Conservation (phyloP, 164 flowering plant genomes). For the Nymphaea colorata region DNA sequence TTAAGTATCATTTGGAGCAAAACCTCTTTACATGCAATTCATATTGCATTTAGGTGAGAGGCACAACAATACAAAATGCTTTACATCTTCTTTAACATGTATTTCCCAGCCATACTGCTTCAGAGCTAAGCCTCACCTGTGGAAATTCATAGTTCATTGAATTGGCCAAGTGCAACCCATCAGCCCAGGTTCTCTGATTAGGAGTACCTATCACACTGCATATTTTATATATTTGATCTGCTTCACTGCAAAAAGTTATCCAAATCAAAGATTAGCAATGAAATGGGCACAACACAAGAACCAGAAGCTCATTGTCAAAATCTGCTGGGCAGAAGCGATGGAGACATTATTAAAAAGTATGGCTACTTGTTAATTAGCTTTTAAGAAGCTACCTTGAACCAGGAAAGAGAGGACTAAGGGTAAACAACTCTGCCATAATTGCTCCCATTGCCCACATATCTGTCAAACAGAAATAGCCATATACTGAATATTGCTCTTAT, state of each 20-base stretch:
- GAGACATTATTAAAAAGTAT: no score
- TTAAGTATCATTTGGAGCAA: no score
- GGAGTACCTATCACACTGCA: slow-evolving; percentile 86
- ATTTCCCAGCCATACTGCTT: no score
- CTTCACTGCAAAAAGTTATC: slow-evolving; percentile 24
- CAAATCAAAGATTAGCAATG: background rate
- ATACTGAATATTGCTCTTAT: no score
- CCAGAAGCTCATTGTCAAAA: no score
- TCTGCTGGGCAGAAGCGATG: no score
- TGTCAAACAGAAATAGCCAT: slow-evolving; percentile 8
- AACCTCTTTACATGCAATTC: no score
- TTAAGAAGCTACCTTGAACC: slow-evolving; percentile 50
- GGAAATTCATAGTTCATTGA: slow-evolving; percentile 68
- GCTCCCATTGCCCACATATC: slow-evolving; percentile 99
- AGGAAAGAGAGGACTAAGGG: slow-evolving; percentile 85
- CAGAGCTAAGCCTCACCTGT: slow-evolving; percentile 15
- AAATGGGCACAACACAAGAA: no score
- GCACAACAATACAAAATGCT: no score
- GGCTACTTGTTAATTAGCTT: no score
- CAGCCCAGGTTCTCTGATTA: slow-evolving; percentile 44
- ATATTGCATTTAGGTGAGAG: no score
- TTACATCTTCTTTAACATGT: no score
- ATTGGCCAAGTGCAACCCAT: slow-evolving; percentile 60
- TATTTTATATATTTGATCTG: slow-evolving; percentile 70
- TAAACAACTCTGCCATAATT: slow-evolving; percentile 84